phyloP scores from a whole-genome alignment of 2,329 filamentous ascomycete species.

The Pseudocercospora cruenta region DNA sequence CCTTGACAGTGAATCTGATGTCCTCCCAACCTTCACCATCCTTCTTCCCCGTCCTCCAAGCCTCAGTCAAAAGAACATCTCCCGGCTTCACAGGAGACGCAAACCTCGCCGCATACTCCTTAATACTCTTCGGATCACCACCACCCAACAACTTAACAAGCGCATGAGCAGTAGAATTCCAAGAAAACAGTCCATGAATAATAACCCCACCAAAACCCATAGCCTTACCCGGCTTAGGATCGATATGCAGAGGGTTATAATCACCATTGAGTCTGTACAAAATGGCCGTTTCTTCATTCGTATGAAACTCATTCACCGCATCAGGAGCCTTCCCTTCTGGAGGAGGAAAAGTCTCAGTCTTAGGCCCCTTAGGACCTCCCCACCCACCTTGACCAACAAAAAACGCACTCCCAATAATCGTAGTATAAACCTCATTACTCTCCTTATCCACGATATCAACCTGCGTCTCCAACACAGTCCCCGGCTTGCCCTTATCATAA shows the following conservation, averaged over 20 bases:
- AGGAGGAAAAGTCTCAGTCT: conserved; percentile 76
- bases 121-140: conserved; percentile 78
- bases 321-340: conserved; percentile 74
- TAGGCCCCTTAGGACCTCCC: conserved; percentile 86
- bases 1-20: conserved; percentile 75
- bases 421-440: conserved; percentile 71
- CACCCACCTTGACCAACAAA: conserved; percentile 80
- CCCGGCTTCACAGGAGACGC: conserved; percentile 82
- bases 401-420: conserved; percentile 72
- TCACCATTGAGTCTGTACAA: conserved; percentile 87
- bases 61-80: conserved; percentile 78
- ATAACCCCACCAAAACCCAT: conserved; percentile 92
- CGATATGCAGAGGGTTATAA: conserved; percentile 91
- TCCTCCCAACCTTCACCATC: conserved; percentile 74
- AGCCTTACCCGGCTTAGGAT: conserved; percentile 73
- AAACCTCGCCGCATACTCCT: conserved; percentile 87
- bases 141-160: conserved; percentile 74
- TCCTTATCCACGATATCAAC: conserved; percentile 72
- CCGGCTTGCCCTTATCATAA: conserved; percentile 83
- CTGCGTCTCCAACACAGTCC: conserved; percentile 77
- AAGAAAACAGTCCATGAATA: conserved; percentile 86
- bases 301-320: conserved; percentile 70
- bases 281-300: conserved; percentile 70
- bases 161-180: conserved; percentile 67
- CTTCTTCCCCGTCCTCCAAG: conserved; percentile 74